Conservation (phyloP, 176 grass and related monocot species). For the Carex parvula region DNA sequence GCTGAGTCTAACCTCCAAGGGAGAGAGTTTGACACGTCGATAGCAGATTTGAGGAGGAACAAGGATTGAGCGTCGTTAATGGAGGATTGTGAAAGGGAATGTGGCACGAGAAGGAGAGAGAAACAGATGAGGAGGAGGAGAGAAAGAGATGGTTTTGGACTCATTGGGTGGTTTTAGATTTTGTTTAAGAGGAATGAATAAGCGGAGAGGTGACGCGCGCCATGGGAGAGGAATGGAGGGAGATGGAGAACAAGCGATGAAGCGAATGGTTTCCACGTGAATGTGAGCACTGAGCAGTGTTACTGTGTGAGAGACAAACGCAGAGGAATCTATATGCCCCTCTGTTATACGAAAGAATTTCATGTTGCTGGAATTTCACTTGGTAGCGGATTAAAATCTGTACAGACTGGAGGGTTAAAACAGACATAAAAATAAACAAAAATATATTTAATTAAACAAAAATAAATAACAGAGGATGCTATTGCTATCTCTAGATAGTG, state of each 20-base stretch:
- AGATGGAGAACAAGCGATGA: background rate
- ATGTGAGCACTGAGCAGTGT: background rate
- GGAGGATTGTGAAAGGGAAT: background rate
- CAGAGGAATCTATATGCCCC: background rate
- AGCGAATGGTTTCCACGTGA: slow-evolving; percentile 20
- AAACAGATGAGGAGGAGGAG: background rate
- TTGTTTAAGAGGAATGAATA: background rate
- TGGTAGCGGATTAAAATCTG: background rate
- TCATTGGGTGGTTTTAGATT: slow-evolving; percentile 14
- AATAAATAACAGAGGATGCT: background rate
- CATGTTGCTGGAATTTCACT: background rate
- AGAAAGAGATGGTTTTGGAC: background rate
- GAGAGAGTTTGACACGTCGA: slow-evolving; percentile 53
- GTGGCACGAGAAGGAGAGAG: background rate
- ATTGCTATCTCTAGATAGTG: background rate
- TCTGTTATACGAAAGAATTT: background rate
- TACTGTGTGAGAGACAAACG: background rate
- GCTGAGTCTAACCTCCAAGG: slow-evolving; percentile 47
- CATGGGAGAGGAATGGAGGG: slow-evolving; percentile 1
- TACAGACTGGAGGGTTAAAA: background rate
- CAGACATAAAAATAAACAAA: background rate
- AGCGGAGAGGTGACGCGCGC: slow-evolving; percentile 1
- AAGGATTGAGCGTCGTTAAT: slow-evolving; percentile 50
- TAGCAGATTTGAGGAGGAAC: slow-evolving; percentile 52
- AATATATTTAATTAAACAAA: background rate